Evolutionary conservation across 176 grass and related monocot species (phyloP).

Genomic region (Oryza meridionalis): DNA sequence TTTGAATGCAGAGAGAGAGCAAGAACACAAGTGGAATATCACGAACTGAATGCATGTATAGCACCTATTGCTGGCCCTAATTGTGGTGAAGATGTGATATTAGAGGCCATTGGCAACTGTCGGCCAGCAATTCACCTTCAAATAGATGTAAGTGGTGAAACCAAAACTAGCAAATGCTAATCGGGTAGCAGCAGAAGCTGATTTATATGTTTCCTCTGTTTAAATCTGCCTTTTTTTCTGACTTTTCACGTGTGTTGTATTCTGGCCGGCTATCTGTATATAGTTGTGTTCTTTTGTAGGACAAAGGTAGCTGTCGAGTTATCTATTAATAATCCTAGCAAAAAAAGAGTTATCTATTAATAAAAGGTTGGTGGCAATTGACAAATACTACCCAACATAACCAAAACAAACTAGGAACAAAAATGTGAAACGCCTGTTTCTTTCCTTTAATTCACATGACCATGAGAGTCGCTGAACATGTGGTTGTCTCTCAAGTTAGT

Average conservation of each 20-base stretch:
- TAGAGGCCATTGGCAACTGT: slow-evolving; percentile 53
- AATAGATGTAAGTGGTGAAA: slow-evolving; percentile 41
- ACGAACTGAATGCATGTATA: slow-evolving; percentile 28
- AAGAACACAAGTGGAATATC: slow-evolving; percentile 27
- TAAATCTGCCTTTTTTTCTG: not conserved
- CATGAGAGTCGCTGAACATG: not conserved
- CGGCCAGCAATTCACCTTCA: slow-evolving; percentile 43
- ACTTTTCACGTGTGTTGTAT: slow-evolving; percentile 14
- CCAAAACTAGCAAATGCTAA: slow-evolving; percentile 40
- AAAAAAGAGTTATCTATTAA: slow-evolving; percentile 6
- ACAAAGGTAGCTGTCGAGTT: not conserved
- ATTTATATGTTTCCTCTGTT: slow-evolving; percentile 27
- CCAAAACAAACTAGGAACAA: not conserved
- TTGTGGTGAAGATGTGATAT: slow-evolving; percentile 45
- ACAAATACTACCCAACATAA: slow-evolving; percentile 19
- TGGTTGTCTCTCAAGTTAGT: not conserved
- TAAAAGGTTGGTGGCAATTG: not conserved
- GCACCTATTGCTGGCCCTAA: slow-evolving; percentile 23
- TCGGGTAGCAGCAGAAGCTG: not conserved
- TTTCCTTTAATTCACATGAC: slow-evolving; percentile 21
- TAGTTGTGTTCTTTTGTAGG: not conserved
- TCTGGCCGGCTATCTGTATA: not conserved
- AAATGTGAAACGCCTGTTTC: not conserved
- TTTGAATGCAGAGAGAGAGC: slow-evolving; percentile 29
- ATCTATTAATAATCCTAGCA: not conserved